Base-by-base conservation (phyloP, 257 asterid genomes). In the Rhazya stricta region DNA sequence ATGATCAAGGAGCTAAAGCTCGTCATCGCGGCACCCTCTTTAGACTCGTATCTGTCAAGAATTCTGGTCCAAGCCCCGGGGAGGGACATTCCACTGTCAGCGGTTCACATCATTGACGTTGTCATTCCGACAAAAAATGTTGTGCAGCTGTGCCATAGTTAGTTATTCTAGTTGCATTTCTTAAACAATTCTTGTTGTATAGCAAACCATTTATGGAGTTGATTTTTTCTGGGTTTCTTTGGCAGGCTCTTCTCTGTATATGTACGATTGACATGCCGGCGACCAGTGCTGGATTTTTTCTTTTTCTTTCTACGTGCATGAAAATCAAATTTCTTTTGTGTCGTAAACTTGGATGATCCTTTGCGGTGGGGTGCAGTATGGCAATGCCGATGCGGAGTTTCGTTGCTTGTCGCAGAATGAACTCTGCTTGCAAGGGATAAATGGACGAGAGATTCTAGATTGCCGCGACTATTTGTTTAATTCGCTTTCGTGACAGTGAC, bases 41-140 rank as follows among this genome's bases (percentile, higher is more conserved):
- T n/a, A 43, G n/a, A 1, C 19, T 69, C 30, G 27, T 19, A 57
- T 62, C 43, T 3, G 41, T 74, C 58, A 81, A 78, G 75, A 46
- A 45, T 27, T 81, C 79, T 1, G 85, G 85, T 63, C 85, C 85
- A 3, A 81, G 85, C 42, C 85, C 85, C 19, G 82, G 85, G 18
- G 27, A 19, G 0, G 85, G 85, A 16, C 82, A 81, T 70, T 69
- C 76, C 27, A 37, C 53, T 4, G 16, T 30, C 21, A 2, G 25
- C 15, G 74, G 62, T 32, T 11, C 48, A 18, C 58, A 34, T 10
- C 48, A 63, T 50, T 75, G 63, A 76, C 23, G 3, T 29, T 3
- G 29, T 29, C 48, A 6, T 3, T 51, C 69, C 54, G 46, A 56
- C 61, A 11, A 69, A 54, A 42, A 42, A 34, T 48, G 11, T 9